Percentiles rank a stretch among this genome's conserved stretches.
These are phyloP conservation scores for Paramyrothecium roridum DNA, from an alignment of 2,329 filamentous ascomycete genomes.

Conservation along the genomic window DNA sequence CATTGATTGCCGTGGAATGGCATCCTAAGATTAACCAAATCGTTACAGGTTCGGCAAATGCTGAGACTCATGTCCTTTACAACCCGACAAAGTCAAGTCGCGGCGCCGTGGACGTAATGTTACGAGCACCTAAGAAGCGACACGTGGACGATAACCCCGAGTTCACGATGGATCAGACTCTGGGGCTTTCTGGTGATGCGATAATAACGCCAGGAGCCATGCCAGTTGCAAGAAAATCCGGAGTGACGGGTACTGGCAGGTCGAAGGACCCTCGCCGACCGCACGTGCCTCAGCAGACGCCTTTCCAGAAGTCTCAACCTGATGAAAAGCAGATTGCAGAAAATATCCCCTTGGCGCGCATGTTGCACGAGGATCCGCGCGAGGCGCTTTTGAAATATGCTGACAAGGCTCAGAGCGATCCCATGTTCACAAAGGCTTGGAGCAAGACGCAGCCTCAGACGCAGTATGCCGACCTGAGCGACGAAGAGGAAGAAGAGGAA, in stretches of 20 bases:
- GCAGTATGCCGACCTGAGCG: slow-evolving; percentile 85
- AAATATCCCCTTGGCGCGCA: slow-evolving; percentile 83
- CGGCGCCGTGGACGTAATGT: slow-evolving; percentile 87
- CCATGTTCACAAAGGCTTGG: slow-evolving; percentile 93
- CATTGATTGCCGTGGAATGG: slow-evolving; percentile 85
- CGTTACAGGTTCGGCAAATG: slow-evolving; percentile 87
- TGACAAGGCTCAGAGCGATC: slow-evolving; percentile 87
- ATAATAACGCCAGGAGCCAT: slow-evolving; percentile 69
- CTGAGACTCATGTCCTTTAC: slow-evolving; percentile 86
- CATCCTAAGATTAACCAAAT: slow-evolving; percentile 96
- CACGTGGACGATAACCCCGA: slow-evolving; percentile 92
- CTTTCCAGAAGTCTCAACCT: slow-evolving; percentile 85
- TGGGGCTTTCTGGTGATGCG: slow-evolving; percentile 79
- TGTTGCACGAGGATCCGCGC: slow-evolving; percentile 94
- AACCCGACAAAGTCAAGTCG: slow-evolving; percentile 77
- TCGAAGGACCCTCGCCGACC: slow-evolving; percentile 78
- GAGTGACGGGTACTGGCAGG: slow-evolving; percentile 74
- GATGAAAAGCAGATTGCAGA: slow-evolving; percentile 87
- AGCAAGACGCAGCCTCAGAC: slow-evolving; percentile 87
- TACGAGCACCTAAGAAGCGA: slow-evolving; percentile 87
- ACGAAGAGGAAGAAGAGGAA: slow-evolving; percentile 71
- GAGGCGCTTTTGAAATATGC: slow-evolving; percentile 95
- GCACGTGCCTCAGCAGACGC: slow-evolving; percentile 79
- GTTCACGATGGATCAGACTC: slow-evolving; percentile 78
- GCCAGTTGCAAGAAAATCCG: slow-evolving; percentile 51